A percentile compares a stretch with the other conserved stretches of the same genome.
phyloP scores from a whole-genome alignment of 2,329 filamentous ascomycete genomes.

The Botrytis porri region DNA sequence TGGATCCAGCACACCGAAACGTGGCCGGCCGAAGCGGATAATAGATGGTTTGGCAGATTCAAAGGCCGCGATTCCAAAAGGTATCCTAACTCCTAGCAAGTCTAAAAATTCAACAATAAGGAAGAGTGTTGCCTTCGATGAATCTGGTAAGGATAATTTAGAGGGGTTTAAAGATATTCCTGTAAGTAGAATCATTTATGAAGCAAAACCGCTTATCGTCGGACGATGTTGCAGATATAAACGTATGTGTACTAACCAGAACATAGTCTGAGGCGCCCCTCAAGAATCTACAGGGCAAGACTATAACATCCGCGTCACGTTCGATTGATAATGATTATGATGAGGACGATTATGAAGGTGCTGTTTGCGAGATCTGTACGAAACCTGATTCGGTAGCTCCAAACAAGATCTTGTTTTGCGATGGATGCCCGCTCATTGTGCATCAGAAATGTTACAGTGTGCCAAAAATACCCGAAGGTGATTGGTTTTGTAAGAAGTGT shows the following conservation, averaged over 20 bases:
- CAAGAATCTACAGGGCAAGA: not conserved
- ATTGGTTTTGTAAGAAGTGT: conserved; percentile 19
- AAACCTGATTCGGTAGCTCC: conserved; percentile 13
- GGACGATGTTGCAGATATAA: not conserved
- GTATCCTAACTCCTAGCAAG: conserved; percentile 56
- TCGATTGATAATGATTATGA: not conserved
- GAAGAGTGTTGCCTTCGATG: conserved; percentile 57
- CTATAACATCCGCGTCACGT: not conserved
- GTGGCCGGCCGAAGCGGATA: conserved; percentile 23
- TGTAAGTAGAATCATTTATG: not conserved
- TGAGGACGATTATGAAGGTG: not conserved
- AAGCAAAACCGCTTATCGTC: not conserved
- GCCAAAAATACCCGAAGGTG: conserved; percentile 18
- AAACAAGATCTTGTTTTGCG: conserved; percentile 17
- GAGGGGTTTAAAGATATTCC: conserved; percentile 53
- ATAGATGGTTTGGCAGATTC: not conserved
- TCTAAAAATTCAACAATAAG: conserved; percentile 40
- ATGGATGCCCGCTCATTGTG: conserved; percentile 14
- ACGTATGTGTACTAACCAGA: not conserved
- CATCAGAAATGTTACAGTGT: conserved; percentile 21
- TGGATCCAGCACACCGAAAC: conserved; percentile 26
- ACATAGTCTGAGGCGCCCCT: not conserved
- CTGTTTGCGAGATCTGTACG: conserved; percentile 13
- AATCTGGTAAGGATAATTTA: conserved; percentile 42
- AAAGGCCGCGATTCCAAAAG: conserved; percentile 41